Conservation (phyloP, 768 basidiomycete genomes). For the Suillus decipiens region DNA sequence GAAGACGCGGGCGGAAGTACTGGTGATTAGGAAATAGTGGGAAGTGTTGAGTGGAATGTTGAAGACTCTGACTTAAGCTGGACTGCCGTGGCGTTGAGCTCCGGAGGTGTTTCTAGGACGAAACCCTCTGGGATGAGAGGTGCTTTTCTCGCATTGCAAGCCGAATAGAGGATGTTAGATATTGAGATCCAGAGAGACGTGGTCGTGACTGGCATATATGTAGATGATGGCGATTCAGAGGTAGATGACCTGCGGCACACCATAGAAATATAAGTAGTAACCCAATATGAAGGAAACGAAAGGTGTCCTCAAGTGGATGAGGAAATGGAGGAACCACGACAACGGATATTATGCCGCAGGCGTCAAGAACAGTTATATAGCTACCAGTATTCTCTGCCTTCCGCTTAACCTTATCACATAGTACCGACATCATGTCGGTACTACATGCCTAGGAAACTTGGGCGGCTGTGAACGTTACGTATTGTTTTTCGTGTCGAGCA, state of each 20-base stretch:
- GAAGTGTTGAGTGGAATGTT: neutral
- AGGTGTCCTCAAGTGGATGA: neutral
- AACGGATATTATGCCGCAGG: too few relatives aligned
- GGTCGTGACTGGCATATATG: neutral
- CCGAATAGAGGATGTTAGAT: neutral
- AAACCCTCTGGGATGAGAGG: conserved; percentile 5
- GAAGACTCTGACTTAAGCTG: neutral
- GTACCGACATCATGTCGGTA: too few relatives aligned
- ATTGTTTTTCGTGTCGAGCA: too few relatives aligned
- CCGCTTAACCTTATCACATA: neutral
- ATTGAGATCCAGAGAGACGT: neutral
- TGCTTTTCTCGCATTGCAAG: neutral
- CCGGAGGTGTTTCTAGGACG: conserved; percentile 1
- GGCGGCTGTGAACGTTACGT: neutral
- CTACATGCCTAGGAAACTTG: neutral
- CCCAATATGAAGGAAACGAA: neutral
- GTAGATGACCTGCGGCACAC: conserved; percentile 1
- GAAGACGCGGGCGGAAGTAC: too few relatives aligned
- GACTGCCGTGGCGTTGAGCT: neutral
- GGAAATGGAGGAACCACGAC: neutral
- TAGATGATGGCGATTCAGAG: neutral
- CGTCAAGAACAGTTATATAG: neutral
- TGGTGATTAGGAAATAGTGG: neutral
- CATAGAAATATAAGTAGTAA: neutral
- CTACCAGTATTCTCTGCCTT: neutral